Evolutionary conservation across 345 rosid genomes (phyloP), one percentile per base, ranked within the genome.

Genomic region (Conringia planisiliqua): DNA sequence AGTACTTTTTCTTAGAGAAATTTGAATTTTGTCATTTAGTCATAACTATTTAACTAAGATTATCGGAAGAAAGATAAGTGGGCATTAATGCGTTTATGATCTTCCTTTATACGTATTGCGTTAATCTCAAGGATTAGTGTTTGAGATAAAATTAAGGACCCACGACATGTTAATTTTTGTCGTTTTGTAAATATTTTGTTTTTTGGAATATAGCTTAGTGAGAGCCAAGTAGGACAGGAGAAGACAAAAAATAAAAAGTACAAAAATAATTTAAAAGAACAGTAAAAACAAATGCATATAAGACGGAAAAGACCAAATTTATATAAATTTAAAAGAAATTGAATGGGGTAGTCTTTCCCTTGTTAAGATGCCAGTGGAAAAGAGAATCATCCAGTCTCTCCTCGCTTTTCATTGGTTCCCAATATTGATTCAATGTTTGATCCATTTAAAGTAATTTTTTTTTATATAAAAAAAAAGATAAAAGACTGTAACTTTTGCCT

Each of bases 201-300:
- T 68, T 42, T 17, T 69, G 59, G 75, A 76, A 69, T 69, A 43
- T 62, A 55, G 75, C 65, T 54, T 62, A 70, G 71, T 70, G 75
- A 76, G 52, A 62, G 75, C 58, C 80, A 76, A 70, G 80, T 76
- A 56, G 60, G 80, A 76, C 24, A 55, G 33, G 44, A 70, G 52
- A 54, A 44, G 80, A 76, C 75, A 76, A 70, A 68, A 27, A 4
- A 32, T 26, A 3, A 16, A 74, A 74, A 39, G 71, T 38, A 59
- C 10, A 74, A 67, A 36, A 61, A 48, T 14, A 39, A 60, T 60
- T 60, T 6, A 50, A 50, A 59, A 59, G 38, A 29, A 24, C 3
- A 48, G 44, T 67, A 18, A 50, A 68, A 60, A 59, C 62, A 75
- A 75, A 59, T 22, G 48, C 30, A 43, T 43, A 76, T 62, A 76